A percentile compares a stretch with the other conserved stretches of the same genome.
Conservation (phyloP, 371 early-diverging fungal genomes). For the Chytridium lagenaria region DNA sequence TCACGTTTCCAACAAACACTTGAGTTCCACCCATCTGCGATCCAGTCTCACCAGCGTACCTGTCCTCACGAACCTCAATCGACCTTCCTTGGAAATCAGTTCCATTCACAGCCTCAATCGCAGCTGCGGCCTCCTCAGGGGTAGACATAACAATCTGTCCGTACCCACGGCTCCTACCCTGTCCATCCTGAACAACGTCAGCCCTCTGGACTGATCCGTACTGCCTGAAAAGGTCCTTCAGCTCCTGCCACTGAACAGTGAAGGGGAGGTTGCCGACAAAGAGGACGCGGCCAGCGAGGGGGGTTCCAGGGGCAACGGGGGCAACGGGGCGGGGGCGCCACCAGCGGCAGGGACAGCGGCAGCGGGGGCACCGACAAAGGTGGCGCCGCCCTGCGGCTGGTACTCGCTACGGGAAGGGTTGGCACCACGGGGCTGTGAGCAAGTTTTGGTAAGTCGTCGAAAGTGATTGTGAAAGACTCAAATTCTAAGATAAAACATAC, state of each 20-base stretch:
- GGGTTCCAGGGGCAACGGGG: conserved; percentile 10
- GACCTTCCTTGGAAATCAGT: conserved; percentile 49
- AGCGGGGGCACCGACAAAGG: not conserved
- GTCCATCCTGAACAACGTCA: conserved; percentile 65
- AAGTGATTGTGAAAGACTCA: no score
- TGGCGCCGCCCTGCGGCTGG: not conserved
- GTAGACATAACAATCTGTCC: conserved; percentile 53
- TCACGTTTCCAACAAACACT: conserved; percentile 56
- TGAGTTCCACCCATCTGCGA: conserved; percentile 43
- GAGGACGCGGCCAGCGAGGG: conserved; percentile 59
- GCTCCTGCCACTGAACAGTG: conserved; percentile 75
- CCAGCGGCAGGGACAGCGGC: not conserved
- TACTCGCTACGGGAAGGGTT: not conserved
- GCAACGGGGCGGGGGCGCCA: not conserved
- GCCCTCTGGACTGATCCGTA: conserved; percentile 72
- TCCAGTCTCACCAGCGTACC: conserved; percentile 38
- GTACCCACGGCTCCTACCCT: conserved; percentile 72
- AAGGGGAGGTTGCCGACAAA: conserved; percentile 76
- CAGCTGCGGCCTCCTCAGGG: conserved; percentile 51
- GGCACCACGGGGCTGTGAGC: conserved; percentile 8
- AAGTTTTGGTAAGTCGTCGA: no score
- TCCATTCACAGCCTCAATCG: conserved; percentile 48
- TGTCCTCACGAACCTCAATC: conserved; percentile 56
- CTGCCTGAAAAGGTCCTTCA: conserved; percentile 76
- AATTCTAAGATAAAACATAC: conserved; percentile 20